These are phyloP conservation scores for Leishmania turanica DNA, from an alignment of 208 protist species.

Conservation along the genomic window DNA sequence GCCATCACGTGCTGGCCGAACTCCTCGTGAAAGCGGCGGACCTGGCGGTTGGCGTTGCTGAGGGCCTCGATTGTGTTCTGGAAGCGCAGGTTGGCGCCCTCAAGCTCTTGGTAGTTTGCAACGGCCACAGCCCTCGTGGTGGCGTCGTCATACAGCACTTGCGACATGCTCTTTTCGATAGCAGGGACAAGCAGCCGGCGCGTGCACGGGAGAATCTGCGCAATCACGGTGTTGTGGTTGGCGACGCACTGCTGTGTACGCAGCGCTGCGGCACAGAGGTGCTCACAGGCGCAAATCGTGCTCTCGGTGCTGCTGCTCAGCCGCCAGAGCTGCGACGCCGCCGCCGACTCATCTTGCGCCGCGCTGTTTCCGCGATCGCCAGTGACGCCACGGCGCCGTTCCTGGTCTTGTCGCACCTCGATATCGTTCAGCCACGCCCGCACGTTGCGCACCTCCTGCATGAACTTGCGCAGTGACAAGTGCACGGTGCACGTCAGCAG, in stretches of 20 bases:
- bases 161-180: slow-evolving; percentile 52
- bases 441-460: slow-evolving; percentile 72
- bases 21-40: slow-evolving; percentile 87
- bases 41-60: slow-evolving; percentile 81
- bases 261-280: slow-evolving; percentile 48
- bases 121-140: slow-evolving; percentile 50
- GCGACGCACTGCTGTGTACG: slow-evolving; percentile 78
- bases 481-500: slow-evolving; percentile 67
- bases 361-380: background rate
- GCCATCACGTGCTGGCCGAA: slow-evolving; percentile 79
- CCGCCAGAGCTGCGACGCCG: slow-evolving; percentile 8
- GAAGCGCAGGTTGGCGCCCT: slow-evolving; percentile 82
- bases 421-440: slow-evolving; percentile 48
- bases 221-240: slow-evolving; percentile 87
- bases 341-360: background rate
- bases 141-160: slow-evolving; percentile 66
- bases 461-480: slow-evolving; percentile 53
- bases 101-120: slow-evolving; percentile 82
- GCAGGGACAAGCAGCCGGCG: slow-evolving; percentile 65
- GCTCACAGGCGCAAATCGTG: slow-evolving; percentile 58
- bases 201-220: slow-evolving; percentile 76
- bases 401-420: slow-evolving; percentile 13
- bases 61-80: slow-evolving; percentile 82
- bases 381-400: background rate
- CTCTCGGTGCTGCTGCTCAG: slow-evolving; percentile 52